Evolutionary conservation across 495 filamentous ascomycete species (phyloP).

Genomic region (Massariosphaeria phaeospora): DNA sequence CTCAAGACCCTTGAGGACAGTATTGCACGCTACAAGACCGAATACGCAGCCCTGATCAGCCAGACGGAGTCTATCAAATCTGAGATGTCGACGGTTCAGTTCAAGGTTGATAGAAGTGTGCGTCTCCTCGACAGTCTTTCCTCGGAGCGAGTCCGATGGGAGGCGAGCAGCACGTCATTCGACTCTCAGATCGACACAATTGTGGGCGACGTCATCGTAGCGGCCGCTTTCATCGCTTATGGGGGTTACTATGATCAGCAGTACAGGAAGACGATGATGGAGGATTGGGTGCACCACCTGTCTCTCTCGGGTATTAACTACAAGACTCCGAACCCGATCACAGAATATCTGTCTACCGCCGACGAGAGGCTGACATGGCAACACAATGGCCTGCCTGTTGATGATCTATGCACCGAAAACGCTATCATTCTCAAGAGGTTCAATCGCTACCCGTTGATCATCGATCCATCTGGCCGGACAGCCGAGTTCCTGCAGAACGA

Average conservation of each 20-base stretch:
- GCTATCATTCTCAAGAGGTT: constrained; percentile 95
- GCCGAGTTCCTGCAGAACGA: constrained; percentile 93
- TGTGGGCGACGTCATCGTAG: constrained; percentile 89
- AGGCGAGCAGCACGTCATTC: constrained; percentile 94
- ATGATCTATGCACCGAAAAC: constrained; percentile 98
- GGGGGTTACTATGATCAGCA: constrained; percentile 96
- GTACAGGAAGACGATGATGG: constrained; percentile 93
- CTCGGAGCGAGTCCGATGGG: constrained; percentile 88
- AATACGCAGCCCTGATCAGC: constrained; percentile 93
- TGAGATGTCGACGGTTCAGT: constrained; percentile 93
- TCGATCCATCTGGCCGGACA: constrained; percentile 91
- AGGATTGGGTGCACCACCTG: constrained; percentile 93
- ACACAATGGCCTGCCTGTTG: constrained; percentile 89
- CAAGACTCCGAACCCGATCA: constrained; percentile 91
- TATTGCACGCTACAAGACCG: constrained; percentile 92
- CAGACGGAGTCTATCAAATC: constrained; percentile 96
- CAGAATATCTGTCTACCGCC: constrained; percentile 93
- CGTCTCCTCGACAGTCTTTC: constrained; percentile 90
- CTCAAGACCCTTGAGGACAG: constrained; percentile 79
- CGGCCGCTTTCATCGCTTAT: constrained; percentile 96
- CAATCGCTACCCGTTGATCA: constrained; percentile 97
- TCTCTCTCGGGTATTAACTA: constrained; percentile 81
- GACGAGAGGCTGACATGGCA: constrained; percentile 95
- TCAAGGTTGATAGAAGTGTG: constrained; percentile 95
- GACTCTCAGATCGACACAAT: constrained; percentile 96